Conservation (phyloP, 331 rosid genomes). For the Phaseolus coccineus region DNA sequence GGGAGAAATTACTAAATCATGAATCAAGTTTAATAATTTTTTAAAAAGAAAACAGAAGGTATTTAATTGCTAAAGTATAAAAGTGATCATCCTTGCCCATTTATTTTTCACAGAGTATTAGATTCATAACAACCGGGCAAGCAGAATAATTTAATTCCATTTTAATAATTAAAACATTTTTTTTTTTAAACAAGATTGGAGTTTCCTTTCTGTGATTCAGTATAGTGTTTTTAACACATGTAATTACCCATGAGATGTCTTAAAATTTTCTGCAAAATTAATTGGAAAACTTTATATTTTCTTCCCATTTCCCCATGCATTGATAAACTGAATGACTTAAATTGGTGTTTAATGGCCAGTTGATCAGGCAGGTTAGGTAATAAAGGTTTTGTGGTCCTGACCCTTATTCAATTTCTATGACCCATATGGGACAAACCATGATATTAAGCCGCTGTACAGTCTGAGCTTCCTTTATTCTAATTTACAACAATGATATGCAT, state of each 20-base stretch:
- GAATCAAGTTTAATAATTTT: conserved; percentile 13
- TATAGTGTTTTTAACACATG: background rate
- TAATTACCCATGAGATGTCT: conserved; percentile 10
- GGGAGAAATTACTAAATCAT: conserved; percentile 18
- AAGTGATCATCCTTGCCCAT: background rate
- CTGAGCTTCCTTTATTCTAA: conserved; percentile 41
- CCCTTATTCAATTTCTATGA: conserved; percentile 52
- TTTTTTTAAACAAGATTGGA: background rate
- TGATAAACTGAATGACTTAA: conserved; percentile 41
- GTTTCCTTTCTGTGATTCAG: conserved; percentile 16
- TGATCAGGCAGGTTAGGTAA: conserved; percentile 52
- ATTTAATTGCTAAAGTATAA: conserved; percentile 5
- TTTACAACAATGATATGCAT: conserved; percentile 51
- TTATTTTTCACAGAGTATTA: conserved; percentile 22
- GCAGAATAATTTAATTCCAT: conserved; percentile 26
- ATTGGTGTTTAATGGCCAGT: conserved; percentile 41
- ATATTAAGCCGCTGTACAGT: conserved; percentile 39
- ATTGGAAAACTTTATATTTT: background rate
- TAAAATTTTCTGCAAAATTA: conserved; percentile 27
- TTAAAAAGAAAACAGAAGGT: background rate
- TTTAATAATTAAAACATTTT: conserved; percentile 3
- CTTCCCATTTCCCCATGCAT: background rate
- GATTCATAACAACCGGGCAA: background rate
- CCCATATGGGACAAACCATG: conserved; percentile 55
- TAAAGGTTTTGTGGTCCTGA: conserved; percentile 52